Evolutionary conservation across 192 early-diverging fungal genomes (phyloP), one percentile per base, ranked within the genome.

Genomic region (Bifiguratus adelaidae): DNA sequence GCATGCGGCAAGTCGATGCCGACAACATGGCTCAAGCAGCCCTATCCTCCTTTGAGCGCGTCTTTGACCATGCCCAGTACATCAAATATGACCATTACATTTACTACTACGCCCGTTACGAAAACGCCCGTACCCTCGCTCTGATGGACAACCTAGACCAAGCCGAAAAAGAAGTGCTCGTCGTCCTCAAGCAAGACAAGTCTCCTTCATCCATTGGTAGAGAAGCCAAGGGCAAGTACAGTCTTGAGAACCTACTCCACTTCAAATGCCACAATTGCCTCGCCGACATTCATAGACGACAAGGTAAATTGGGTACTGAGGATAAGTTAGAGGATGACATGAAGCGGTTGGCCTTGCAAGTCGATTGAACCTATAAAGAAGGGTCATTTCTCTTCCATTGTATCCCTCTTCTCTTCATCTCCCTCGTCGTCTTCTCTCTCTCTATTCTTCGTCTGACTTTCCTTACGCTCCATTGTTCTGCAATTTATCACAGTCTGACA

Each of bases 61-160:
- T 80, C 4, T 62, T 85, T 50, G 63, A 70, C 0, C 53, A 77
- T 47, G 68, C 73, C 27, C 60, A 67, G 9, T 45, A 72, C 48
- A 75, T 85, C 30, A 59, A 70, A 43, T 67, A 70, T 26, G 83
- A 85, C 50, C 81, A 82, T 27, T 81, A 80, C 42, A 37, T 81
- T 7, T 70, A 67, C 24, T 78, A 71, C 22, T 63, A 72, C 30
- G 50, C 69, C 6, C 73, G 68, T 16, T 82, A 76, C 60, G 68
- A 78, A 49, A 51, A 71, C 33, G 83, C 75, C 48, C 66, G 57
- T n/a, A 69, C 76, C 54, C 60, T 70, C 28, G 58, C 62, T 18
- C 63, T 68, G 20, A 34, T 61, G 13, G 51, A 56, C 27, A 48
- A 61, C 44, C 54, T 55, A 38, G 33, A 63, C 11, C 30, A 60